These are phyloP conservation scores for Penstemon davidsonii DNA, from an alignment of 257 asterid species.

Conservation along the genomic window DNA sequence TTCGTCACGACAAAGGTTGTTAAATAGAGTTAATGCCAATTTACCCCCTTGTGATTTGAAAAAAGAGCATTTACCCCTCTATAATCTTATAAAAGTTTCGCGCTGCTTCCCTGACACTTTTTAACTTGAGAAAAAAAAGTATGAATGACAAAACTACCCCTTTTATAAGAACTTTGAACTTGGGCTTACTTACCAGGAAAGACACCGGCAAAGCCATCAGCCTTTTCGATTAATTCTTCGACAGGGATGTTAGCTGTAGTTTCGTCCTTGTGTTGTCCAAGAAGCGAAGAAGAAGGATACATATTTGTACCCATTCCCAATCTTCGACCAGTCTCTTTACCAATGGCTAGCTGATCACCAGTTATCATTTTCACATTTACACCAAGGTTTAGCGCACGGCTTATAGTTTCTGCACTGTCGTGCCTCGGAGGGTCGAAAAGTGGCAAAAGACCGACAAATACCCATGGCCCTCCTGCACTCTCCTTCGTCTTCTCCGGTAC, in stretches of 20 bases:
- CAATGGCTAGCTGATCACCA: conserved; percentile 69
- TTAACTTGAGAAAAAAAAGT: too few relatives aligned
- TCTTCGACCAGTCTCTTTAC: conserved; percentile 64
- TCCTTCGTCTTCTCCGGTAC: conserved; percentile 56
- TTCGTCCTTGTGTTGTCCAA: conserved; percentile 60
- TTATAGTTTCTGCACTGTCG: conserved; percentile 58
- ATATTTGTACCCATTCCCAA: conserved; percentile 69
- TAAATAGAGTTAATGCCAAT: too few relatives aligned
- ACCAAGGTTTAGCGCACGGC: conserved; percentile 52
- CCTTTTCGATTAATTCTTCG: conserved; percentile 62
- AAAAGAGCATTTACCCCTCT: too few relatives aligned
- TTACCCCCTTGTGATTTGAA: too few relatives aligned
- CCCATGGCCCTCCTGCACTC: conserved; percentile 56
- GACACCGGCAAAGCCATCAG: conserved; percentile 71
- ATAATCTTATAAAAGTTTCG: too few relatives aligned
- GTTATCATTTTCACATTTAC: conserved; percentile 68
- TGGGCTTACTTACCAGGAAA: conserved; percentile 44
- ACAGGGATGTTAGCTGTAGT: conserved; percentile 55
- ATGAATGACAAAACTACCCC: too few relatives aligned
- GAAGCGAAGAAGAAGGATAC: conserved; percentile 62
- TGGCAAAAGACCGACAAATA: conserved; percentile 57
- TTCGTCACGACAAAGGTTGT: too few relatives aligned
- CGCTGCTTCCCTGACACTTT: too few relatives aligned
- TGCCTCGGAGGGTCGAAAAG: conserved; percentile 67
- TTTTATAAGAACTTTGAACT: too few relatives aligned